Evolutionary conservation across 2,329 filamentous ascomycete species (phyloP).

Genomic region (Pseudopyrenochaeta lycopersici): DNA sequence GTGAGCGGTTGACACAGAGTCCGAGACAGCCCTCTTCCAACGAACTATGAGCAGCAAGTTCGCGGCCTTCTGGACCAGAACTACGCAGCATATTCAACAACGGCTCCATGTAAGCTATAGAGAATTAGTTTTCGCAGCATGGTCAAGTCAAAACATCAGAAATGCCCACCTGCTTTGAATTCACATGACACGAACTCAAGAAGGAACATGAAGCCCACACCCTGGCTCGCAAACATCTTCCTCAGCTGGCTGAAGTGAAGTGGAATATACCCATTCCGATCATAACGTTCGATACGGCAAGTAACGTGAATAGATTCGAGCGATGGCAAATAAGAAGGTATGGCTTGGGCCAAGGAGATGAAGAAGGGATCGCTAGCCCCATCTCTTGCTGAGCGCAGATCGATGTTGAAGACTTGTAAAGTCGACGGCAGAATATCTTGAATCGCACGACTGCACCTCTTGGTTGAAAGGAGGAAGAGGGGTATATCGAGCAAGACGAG

Average conservation of each 20-base stretch:
- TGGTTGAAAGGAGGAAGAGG: not conserved
- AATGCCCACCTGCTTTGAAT: constrained; percentile 1
- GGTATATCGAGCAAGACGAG: not conserved
- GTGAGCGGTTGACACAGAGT: not conserved
- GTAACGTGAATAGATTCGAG: too few species aligned
- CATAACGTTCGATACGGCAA: not conserved
- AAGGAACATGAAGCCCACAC: not conserved
- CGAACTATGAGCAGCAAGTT: not conserved
- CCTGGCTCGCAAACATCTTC: not conserved
- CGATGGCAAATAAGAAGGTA: too few species aligned
- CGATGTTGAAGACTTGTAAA: not conserved
- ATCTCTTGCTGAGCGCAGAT: not conserved
- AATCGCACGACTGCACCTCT: too few species aligned
- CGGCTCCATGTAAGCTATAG: not conserved
- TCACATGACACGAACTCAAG: constrained; percentile 1
- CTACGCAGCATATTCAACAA: not conserved
- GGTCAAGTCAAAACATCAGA: not conserved
- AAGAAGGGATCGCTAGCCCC: too few species aligned
- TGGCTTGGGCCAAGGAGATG: too few species aligned
- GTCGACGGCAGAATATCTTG: not conserved
- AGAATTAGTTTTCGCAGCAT: not conserved
- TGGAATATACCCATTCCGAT: not conserved
- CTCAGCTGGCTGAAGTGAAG: constrained; percentile 4
- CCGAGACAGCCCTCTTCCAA: not conserved
- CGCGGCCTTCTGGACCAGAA: not conserved